phyloP scores from a whole-genome alignment of 495 filamentous ascomycete species.

The Neurospora africana region DNA sequence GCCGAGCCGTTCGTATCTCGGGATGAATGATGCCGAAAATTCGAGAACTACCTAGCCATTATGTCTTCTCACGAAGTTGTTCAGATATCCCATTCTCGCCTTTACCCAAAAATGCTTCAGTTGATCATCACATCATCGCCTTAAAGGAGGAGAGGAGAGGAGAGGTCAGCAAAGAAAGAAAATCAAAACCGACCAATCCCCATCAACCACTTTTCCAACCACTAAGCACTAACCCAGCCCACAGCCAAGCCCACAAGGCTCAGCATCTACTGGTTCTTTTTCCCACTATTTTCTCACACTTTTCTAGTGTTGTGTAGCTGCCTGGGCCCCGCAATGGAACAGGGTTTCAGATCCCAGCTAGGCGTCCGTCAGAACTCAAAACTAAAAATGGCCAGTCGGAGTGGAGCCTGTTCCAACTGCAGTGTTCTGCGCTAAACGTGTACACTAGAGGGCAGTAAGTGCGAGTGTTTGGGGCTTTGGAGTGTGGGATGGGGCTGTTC shows the following conservation, averaged over 20 bases:
- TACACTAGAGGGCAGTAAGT: too few species aligned
- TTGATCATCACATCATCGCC: too few species aligned
- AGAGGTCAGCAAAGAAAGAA: background rate
- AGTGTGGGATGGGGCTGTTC: background rate
- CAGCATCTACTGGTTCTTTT: background rate
- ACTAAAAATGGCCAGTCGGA: background rate
- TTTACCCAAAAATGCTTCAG: background rate
- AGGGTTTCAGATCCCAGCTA: background rate
- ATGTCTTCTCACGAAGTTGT: background rate
- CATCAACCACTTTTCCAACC: background rate
- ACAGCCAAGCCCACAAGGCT: background rate
- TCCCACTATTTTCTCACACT: background rate
- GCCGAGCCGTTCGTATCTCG: background rate
- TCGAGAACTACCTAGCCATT: background rate
- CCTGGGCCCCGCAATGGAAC: background rate
- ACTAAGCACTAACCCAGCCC: background rate
- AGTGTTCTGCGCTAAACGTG: background rate
- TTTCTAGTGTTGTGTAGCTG: background rate
- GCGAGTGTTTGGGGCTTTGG: background rate
- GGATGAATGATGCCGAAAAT: background rate
- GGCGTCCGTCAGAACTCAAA: background rate
- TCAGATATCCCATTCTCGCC: too few species aligned
- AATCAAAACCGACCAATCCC: background rate
- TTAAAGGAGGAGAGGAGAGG: too few species aligned
- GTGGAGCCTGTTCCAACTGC: background rate